Evolutionary conservation across 2,329 filamentous ascomycete genomes (phyloP).

Genomic region (Neurospora sp.): DNA sequence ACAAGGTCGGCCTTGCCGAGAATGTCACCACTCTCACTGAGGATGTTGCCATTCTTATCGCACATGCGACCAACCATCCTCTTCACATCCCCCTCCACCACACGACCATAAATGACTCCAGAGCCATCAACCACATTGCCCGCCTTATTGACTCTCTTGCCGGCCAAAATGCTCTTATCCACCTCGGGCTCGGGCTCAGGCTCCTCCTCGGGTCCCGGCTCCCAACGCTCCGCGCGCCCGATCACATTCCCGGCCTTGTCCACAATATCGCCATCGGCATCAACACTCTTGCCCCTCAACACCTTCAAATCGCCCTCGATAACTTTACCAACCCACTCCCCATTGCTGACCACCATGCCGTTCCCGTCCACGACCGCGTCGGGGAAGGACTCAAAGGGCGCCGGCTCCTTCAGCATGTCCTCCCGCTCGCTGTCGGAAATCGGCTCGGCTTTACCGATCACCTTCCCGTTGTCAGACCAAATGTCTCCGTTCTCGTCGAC

Average conservation of each 20-base stretch:
- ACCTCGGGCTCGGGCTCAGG: slow-evolving; percentile 40
- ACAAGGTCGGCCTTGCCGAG: slow-evolving; percentile 61
- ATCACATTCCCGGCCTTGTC: slow-evolving; percentile 59
- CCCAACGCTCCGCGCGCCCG: slow-evolving; percentile 35
- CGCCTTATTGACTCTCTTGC: slow-evolving; percentile 63
- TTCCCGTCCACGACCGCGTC: slow-evolving; percentile 42
- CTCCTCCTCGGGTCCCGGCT: slow-evolving; percentile 25
- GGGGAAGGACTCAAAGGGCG: slow-evolving; percentile 50
- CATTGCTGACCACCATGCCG: slow-evolving; percentile 42
- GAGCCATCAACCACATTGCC: slow-evolving; percentile 49
- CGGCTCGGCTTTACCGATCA: slow-evolving; percentile 58
- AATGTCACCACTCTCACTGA: slow-evolving; percentile 63
- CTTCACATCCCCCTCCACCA: slow-evolving; percentile 57
- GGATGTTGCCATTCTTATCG: slow-evolving; percentile 61
- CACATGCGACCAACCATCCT: slow-evolving; percentile 59
- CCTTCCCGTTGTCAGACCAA: slow-evolving; percentile 60
- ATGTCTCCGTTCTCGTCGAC: slow-evolving; percentile 59
- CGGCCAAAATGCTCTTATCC: slow-evolving; percentile 54
- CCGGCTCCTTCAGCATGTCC: slow-evolving; percentile 31
- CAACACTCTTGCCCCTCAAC: slow-evolving; percentile 55
- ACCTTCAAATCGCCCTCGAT: slow-evolving; percentile 55
- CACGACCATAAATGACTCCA: slow-evolving; percentile 50
- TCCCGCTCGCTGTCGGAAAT: slow-evolving; percentile 47
- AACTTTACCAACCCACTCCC: slow-evolving; percentile 49
- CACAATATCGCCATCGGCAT: slow-evolving; percentile 59